Base-by-base conservation (phyloP, 2,329 filamentous ascomycete species). In the Claviceps spartinae region DNA sequence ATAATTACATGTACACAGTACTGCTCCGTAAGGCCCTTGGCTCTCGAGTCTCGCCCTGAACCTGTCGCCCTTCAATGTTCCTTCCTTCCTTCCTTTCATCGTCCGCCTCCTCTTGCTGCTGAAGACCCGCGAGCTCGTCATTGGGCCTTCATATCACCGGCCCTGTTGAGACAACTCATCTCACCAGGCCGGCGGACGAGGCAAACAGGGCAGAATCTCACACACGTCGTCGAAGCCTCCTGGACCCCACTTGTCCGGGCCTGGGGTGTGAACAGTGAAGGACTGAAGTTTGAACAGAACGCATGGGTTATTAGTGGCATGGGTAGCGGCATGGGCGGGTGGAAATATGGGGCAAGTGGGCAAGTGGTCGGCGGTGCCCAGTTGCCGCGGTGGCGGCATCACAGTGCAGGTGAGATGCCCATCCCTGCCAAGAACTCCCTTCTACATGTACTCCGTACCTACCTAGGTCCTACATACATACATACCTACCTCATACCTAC, bases 311-410 rank as follows among this genome's bases (percentile, higher is more conserved):
- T 9, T 30, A 30, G 26, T 8, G 26, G 49, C 26, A 38, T 37
- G 45, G 34, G 24, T 36, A 26, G 36, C 43, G 46, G 50, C 44
- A 38, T 51, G 40, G 30, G 52, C 30, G 38, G 48, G 30, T 38
- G 43, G 37, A 47, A 34, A 34, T 34, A 34, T 34, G 30, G 42
- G 36, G 43, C 22, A 34, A 30, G 40, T 38, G 45, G 45, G 37
- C 45, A 51, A 18, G 42, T 42, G 22, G 45, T 24, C 49, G 24
- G 45, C 16, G 47, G 42, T 42, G 53, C 51, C 22, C 45, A 50
- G 48, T 54, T 50, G 49, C 55, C 50, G 54, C 52, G 43, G 52
- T 50, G 54, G 54, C 54, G 54, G 55, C 50, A 51, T 50, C 22
- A 22, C 22, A 22, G 22, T 22, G 22, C 22, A 22, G 22, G 22